Percentiles rank a stretch among this genome's conserved stretches.
These are phyloP conservation scores for Acanthamoeba divionensis DNA, from an alignment of 208 protist species.

Conservation along the genomic window DNA sequence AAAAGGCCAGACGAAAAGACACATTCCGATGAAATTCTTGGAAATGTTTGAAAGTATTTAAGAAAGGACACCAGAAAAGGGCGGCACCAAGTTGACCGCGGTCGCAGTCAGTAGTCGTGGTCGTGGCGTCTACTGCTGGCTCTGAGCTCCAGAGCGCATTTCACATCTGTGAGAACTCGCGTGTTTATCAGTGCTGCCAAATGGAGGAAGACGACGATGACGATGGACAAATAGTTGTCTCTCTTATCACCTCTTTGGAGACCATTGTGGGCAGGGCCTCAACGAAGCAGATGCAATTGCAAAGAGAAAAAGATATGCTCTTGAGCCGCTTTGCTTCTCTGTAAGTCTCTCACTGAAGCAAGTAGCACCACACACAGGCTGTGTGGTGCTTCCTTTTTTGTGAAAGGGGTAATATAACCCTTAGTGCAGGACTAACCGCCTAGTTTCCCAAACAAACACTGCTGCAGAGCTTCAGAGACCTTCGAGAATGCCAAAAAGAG, in stretches of 20 bases:
- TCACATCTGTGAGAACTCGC: too few species aligned
- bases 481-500: not conserved
- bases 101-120: too few species aligned
- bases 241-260: not conserved
- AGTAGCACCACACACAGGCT: not conserved
- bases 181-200: too few species aligned
- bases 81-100: too few species aligned
- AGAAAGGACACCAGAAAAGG: too few species aligned
- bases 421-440: not conserved
- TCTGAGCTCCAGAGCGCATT: too few species aligned
- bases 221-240: constrained; percentile 2
- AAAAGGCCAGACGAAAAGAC: too few species aligned
- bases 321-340: not conserved
- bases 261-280: not conserved
- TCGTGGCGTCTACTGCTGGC: too few species aligned
- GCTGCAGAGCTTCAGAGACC: not conserved
- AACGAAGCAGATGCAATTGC: not conserved
- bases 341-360: not conserved
- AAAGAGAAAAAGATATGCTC: not conserved
- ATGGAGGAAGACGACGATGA: not conserved
- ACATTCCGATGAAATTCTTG: too few species aligned
- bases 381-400: not conserved
- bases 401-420: not conserved
- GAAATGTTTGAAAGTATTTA: too few species aligned
- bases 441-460: too few species aligned